Base-by-base conservation (phyloP, 2,329 filamentous ascomycete species). In the Fusarium nygamai region DNA sequence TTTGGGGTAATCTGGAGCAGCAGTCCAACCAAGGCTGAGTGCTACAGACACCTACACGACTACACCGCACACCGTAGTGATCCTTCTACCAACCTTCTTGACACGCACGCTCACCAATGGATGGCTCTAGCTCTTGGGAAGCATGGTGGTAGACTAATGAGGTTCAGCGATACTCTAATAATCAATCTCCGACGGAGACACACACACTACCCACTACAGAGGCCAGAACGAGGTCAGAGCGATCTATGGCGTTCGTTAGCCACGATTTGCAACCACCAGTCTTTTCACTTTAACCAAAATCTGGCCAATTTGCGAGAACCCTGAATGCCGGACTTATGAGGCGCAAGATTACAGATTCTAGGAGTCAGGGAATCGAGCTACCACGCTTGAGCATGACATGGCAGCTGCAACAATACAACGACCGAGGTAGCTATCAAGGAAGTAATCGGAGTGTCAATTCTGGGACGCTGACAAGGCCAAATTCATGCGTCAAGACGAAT, bases 1-100 rank as follows among this genome's bases (percentile, higher is more conserved):
- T 67, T 73, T 48, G 67, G 61, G 67, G 54, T 70, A 62, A 71
- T 63, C 71, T 73, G 71, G 66, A 67, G 53, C 53, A 61, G 33
- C 38, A 73, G 48, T 66, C 24, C 41, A 58, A 57, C 33, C 41
- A 58, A 60, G 50, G 54, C 58, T 61, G 64, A 63, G 22, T 43
- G 58, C 54, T 46, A 66, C 50, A 47, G 39, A 29, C 50, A 54
- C 51, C 34, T 39, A 39, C 24, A 29, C 14, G 38, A 36, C 17
- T 41, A 47, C 47, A 41, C 51, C 27, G 29, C 57, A 61, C 46
- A 38, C 50, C 43, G 41, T 51, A 38, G 24, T 41, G 24, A 59
- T 54, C 41, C 41, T 58, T 41, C 36, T 46, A 34, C 54, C 59
- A 66, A 33, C 58, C 31, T 44, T 56, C 48, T 69, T 50, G 31